Evolutionary conservation across 495 filamentous ascomycete genomes (phyloP), one percentile per base, ranked within the genome.

Genomic region (Immersiella caudata): DNA sequence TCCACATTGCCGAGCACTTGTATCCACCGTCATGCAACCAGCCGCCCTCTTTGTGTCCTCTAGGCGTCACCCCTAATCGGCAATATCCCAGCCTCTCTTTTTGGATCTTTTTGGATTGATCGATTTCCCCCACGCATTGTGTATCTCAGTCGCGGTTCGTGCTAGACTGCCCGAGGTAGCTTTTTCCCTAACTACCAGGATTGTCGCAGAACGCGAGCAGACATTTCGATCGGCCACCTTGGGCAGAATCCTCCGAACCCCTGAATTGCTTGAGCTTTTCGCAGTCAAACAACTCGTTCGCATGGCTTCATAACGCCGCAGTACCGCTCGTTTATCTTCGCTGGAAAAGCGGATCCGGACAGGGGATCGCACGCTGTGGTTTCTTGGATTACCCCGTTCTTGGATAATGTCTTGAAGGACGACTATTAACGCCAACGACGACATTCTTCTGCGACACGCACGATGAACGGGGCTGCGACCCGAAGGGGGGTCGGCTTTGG

Each of bases 371-470:
- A 3, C 6, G 35, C 11, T 26, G 61, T 26, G 50, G 62, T 29
- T 69, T 62, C 40, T 69, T 22, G 36, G 21, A 14, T 18, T 22
- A 26, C 25, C 7, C 27, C 16, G 24, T 65, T 69, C 55, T 69
- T 69, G 70, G 52, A 71, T 69, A 66, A 71, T 71, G 67, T 71
- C 67, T 71, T 69, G 67, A 62, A 68, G 22, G 22, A 63, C 67
- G 59, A 67, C 16, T 56, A 57, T 64, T 67, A 64, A 55, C 58
- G 67, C 46, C 25, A 40, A 22, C 14, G 25, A 62, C 70, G 36
- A 60, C 14, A 50, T 35, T 25, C 16, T 56, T 14, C 21, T 29
- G 25, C 29, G 8, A 63, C 16, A 58, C 63, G n/a, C 67, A 65
- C 36, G 22, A 72, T 72, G 70, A 72, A 72, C 52, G 70, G 70